A percentile compares a stretch with the other conserved stretches of the same genome.
phyloP scores from a whole-genome alignment of 768 basidiomycete genomes.

The Candolleomyces aberdarensis region DNA sequence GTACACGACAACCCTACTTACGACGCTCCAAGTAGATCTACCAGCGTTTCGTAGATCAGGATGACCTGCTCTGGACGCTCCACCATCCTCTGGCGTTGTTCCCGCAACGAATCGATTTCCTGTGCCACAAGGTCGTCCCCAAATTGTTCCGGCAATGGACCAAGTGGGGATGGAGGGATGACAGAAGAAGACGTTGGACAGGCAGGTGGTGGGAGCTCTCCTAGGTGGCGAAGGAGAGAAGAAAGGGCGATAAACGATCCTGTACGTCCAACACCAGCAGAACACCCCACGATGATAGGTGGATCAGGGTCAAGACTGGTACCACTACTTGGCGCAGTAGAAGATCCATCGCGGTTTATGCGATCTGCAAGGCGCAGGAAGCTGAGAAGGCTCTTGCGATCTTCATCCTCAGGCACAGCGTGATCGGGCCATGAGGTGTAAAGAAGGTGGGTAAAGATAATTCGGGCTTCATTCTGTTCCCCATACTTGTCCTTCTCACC shows the following conservation, averaged over 20 bases:
- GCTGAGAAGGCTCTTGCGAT: conserved; percentile 54
- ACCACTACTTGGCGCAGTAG: conserved; percentile 17
- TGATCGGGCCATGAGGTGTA: conserved; percentile 84
- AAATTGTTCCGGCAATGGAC: conserved; percentile 47
- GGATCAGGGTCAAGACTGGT: conserved; percentile 51
- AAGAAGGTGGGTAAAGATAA: conserved; percentile 67
- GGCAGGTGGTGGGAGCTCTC: conserved; percentile 39
- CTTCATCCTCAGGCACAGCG: conserved; percentile 65
- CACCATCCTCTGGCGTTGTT: conserved; percentile 83
- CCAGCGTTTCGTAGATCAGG: conserved; percentile 62
- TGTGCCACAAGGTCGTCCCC: conserved; percentile 57
- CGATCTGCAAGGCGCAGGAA: conserved; percentile 66
- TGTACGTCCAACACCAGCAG: conserved; percentile 85
- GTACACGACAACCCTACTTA: conserved; percentile 2
- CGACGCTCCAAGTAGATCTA: conserved; percentile 16
- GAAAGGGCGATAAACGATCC: conserved; percentile 82
- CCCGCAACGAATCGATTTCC: conserved; percentile 76
- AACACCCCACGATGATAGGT: conserved; percentile 82
- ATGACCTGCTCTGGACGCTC: conserved; percentile 63
- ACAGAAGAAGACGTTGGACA: conserved; percentile 26
- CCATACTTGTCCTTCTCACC: conserved; percentile 15
- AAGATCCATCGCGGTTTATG: conserved; percentile 49
- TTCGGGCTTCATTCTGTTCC: conserved; percentile 25
- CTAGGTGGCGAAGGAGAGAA: conserved; percentile 67
- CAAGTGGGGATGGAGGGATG: conserved; percentile 52